Evolutionary conservation across 2,329 filamentous ascomycete species (phyloP).

Genomic region (Neofusicoccum ribis): DNA sequence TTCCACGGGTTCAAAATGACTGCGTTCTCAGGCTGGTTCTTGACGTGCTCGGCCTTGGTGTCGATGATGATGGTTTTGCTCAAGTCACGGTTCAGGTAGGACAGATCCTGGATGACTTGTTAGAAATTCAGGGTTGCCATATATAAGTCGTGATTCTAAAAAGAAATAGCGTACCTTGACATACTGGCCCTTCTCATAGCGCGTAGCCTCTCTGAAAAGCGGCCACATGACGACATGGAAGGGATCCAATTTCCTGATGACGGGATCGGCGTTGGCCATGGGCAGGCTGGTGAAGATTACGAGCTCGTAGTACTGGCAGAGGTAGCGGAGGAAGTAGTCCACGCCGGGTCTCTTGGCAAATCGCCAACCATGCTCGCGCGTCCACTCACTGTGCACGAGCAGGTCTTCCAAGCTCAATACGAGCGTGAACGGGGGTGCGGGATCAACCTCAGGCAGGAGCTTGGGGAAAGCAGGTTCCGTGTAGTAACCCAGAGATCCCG

Average conservation of each 20-base stretch:
- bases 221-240: constrained; percentile 96
- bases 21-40: constrained; percentile 93
- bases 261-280: constrained; percentile 77
- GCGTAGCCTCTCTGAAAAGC: constrained; percentile 92
- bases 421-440: constrained; percentile 85
- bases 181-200: constrained; percentile 93
- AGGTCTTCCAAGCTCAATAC: constrained; percentile 92
- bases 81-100: constrained; percentile 92
- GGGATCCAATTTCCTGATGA: constrained; percentile 91
- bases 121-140: background rate
- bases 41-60: constrained; percentile 77
- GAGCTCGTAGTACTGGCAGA: constrained; percentile 96
- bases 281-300: constrained; percentile 93
- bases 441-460: constrained; percentile 78
- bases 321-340: constrained; percentile 95
- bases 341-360: constrained; percentile 91
- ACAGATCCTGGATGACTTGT: constrained; percentile 72
- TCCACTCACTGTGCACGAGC: constrained; percentile 93
- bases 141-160: background rate
- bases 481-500: constrained; percentile 83
- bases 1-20: constrained; percentile 90
- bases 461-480: constrained; percentile 94
- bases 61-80: constrained; percentile 96
- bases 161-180: constrained; percentile 68
- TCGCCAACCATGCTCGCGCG: constrained; percentile 90